Evolutionary conservation across 306 rosid species (phyloP).

Genomic region (Acacia melanoxylon): DNA sequence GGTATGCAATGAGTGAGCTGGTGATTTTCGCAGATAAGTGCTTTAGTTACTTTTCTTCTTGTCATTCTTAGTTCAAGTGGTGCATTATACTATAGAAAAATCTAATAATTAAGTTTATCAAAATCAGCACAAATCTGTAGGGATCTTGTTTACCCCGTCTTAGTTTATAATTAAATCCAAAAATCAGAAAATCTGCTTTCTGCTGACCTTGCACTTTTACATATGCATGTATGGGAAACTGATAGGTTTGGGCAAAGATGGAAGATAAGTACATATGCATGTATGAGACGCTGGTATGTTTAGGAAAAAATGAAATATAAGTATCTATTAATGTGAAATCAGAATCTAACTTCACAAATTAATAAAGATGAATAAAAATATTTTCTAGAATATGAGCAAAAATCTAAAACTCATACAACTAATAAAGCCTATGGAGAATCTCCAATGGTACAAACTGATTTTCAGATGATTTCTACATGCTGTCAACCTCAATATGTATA

Average conservation of each 20-base stretch:
- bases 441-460: not conserved
- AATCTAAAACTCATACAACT: not conserved
- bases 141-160: not conserved
- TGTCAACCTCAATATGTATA: not conserved
- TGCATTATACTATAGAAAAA: constrained; percentile 6
- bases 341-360: not conserved
- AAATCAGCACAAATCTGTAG: not conserved
- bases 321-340: too few species aligned
- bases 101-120: constrained; percentile 10
- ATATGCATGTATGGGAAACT: not conserved
- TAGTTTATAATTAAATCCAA: not conserved
- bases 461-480: not conserved
- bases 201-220: not conserved
- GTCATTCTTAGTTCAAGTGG: not conserved
- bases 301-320: too few species aligned
- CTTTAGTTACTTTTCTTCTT: constrained; percentile 32
- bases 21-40: not conserved
- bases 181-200: not conserved
- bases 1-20: constrained; percentile 42
- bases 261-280: too few species aligned
- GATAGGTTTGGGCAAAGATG: too few species aligned
- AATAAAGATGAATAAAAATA: not conserved
- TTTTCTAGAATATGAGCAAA: not conserved
- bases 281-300: not conserved
- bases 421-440: not conserved